These are phyloP conservation scores for Ophiostoma montium DNA, from an alignment of 2,329 filamentous ascomycete species.

Conservation along the genomic window DNA sequence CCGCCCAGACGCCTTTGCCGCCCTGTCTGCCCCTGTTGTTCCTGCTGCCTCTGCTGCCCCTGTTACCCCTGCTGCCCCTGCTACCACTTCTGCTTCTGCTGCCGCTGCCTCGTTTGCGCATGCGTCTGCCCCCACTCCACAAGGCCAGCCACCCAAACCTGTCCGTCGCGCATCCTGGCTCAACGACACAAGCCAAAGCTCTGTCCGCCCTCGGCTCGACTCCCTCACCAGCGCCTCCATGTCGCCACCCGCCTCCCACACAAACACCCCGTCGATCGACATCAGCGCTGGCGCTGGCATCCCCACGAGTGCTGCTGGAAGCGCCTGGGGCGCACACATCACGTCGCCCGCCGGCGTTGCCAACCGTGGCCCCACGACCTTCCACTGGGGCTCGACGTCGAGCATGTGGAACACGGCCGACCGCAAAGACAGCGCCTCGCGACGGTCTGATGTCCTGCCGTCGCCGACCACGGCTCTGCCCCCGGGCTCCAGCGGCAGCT, in stretches of 20 bases:
- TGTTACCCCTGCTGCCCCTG: background rate
- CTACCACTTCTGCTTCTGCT: constrained; percentile 17
- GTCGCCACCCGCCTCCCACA: constrained; percentile 63
- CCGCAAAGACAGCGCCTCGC: constrained; percentile 61
- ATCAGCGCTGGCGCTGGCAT: constrained; percentile 23
- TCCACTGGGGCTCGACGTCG: constrained; percentile 57
- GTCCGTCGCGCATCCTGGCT: constrained; percentile 70
- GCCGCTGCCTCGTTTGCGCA: background rate
- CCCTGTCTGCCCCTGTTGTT: background rate
- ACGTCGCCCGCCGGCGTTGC: constrained; percentile 31
- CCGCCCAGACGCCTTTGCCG: constrained; percentile 31
- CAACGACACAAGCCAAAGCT: constrained; percentile 59
- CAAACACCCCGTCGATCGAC: constrained; percentile 64
- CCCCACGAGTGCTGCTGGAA: background rate
- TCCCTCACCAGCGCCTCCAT: constrained; percentile 66
- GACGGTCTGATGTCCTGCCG: constrained; percentile 59
- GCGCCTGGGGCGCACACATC: constrained; percentile 40
- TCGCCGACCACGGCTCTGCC: constrained; percentile 54
- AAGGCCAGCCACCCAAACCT: constrained; percentile 40
- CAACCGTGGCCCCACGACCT: constrained; percentile 34
- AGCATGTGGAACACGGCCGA: constrained; percentile 59
- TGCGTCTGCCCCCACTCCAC: constrained; percentile 15
- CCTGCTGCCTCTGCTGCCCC: background rate
- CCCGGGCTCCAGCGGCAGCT: constrained; percentile 26
- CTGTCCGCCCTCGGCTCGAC: constrained; percentile 53